Base-by-base conservation (phyloP, 2,329 filamentous ascomycete genomes). In the Arthrobotrys megalospora region DNA sequence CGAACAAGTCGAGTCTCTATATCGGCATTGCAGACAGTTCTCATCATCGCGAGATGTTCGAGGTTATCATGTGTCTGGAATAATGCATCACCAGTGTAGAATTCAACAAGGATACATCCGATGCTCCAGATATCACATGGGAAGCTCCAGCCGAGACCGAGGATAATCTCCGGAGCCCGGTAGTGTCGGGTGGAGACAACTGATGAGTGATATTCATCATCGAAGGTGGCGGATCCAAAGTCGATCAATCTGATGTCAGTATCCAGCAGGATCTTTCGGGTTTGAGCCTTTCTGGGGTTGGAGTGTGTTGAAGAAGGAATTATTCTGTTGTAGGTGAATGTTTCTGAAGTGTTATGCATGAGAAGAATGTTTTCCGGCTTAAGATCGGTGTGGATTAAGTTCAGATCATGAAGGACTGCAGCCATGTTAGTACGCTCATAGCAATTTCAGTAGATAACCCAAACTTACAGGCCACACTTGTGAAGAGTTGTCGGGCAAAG, bases 401-500 rank as follows among this genome's bases (percentile, higher is more conserved):
- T 97, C 16, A 99, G 89, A 85, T 99, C 96, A 83, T 99, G 96
- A 21, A 99, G 88, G 85, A 98, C 93, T 97, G 71, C 36, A 52
- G 34, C 24, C 64, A 32, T 58, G 41, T 68, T 65, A 65, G 21
- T 8, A 48, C 24, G 11, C n/a, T 34, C 21, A 3, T 24, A 6
- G n/a, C 38, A 16, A 58, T n/a, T n/a, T 14, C 16, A 43, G 24
- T 1, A 34, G 21, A 43, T 21, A 8, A 21, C 28, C 28, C n/a
- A 52, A 50, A 90, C 93, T 88, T 86, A 97, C 93, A 99, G 75
- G 96, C 96, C 82, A 99, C 96, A 82, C 95, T 98, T n/a, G 95
- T 98, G 79, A 99, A 92, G 14, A 99, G 87, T 84, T 99, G 96
- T 62, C 95, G 90, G 58, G 96, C 96, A 87, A 99, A 98, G 83